Evolutionary conservation across 805 yeast species (phyloP).

Genomic region (Candida railenensis): DNA sequence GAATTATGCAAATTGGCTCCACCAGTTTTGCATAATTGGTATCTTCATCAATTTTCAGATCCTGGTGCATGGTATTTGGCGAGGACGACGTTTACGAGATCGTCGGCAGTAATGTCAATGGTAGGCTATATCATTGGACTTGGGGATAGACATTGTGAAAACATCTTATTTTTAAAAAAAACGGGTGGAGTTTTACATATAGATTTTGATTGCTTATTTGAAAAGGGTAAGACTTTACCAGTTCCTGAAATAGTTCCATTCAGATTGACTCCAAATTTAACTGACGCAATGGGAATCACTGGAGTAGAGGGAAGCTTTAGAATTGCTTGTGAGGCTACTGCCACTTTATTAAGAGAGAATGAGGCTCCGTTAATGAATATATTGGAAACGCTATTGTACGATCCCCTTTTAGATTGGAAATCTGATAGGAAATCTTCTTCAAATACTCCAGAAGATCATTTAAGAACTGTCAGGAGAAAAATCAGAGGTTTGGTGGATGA

Average conservation of each 20-base stretch:
- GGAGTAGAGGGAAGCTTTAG: conserved; percentile 91
- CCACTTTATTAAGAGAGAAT: conserved; percentile 66
- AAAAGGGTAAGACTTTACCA: conserved; percentile 68
- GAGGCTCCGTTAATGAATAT: conserved; percentile 87
- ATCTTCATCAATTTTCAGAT: conserved; percentile 82
- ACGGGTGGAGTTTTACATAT: conserved; percentile 87
- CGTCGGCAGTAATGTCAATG: conserved; percentile 95
- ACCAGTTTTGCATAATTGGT: conserved; percentile 86
- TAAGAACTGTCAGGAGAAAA: conserved; percentile 71
- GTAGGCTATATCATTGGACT: conserved; percentile 92
- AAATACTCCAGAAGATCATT: conserved; percentile 60
- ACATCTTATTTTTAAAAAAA: conserved; percentile 68
- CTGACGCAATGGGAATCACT: conserved; percentile 88
- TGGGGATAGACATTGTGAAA: conserved; percentile 97
- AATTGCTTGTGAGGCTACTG: conserved; percentile 80
- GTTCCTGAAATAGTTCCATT: conserved; percentile 96
- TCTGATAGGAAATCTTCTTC: conserved; percentile 23
- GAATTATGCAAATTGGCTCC: conserved; percentile 39
- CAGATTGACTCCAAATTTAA: conserved; percentile 82
- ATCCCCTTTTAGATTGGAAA: conserved; percentile 84
- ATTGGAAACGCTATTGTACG: conserved; percentile 88
- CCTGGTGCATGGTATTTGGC: conserved; percentile 86
- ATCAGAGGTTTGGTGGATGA: conserved; percentile 78
- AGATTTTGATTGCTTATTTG: conserved; percentile 95
- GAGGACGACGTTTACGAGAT: conserved; percentile 68